Percentiles rank a stretch among this genome's conserved stretches.
Evolutionary conservation across 1,284 basidiomycete genomes (phyloP).

Genomic region (Mycosarcoma maydis): DNA sequence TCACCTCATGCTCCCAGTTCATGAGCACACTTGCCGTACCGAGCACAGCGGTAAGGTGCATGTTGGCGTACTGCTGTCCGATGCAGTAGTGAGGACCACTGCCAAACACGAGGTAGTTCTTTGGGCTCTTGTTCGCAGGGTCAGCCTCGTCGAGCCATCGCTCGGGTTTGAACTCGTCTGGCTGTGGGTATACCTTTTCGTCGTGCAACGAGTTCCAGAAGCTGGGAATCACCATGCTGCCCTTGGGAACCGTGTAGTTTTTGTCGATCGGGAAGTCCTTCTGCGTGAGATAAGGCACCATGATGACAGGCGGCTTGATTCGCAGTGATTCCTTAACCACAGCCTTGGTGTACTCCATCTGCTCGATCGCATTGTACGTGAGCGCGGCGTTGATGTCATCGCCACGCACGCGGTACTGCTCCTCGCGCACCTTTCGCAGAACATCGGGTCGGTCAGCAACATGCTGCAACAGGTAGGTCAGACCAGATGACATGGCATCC

Average conservation of each 20-base stretch:
- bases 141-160: constrained; percentile 91
- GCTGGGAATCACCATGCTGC: constrained; percentile 95
- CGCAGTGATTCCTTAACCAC: constrained; percentile 92
- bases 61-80: constrained; percentile 88
- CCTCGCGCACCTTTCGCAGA: constrained; percentile 86
- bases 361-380: constrained; percentile 86
- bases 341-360: constrained; percentile 91
- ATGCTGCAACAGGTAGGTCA: constrained; percentile 95
- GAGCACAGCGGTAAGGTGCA: constrained; percentile 88
- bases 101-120: constrained; percentile 96
- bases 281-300: constrained; percentile 90
- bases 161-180: constrained; percentile 84
- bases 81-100: constrained; percentile 85
- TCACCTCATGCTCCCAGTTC: constrained; percentile 88
- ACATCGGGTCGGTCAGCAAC: constrained; percentile 90
- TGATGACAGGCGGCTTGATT: constrained; percentile 78
- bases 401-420: constrained; percentile 85
- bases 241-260: constrained; percentile 89
- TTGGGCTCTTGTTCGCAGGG: constrained; percentile 84
- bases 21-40: constrained; percentile 84
- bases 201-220: constrained; percentile 92
- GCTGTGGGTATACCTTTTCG: constrained; percentile 84
- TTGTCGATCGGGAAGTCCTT: constrained; percentile 89
- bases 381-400: constrained; percentile 82
- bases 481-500: constrained; percentile 86